Evolutionary conservation across 345 rosid genomes (phyloP).

Genomic region (Microthlaspi erraticum): DNA sequence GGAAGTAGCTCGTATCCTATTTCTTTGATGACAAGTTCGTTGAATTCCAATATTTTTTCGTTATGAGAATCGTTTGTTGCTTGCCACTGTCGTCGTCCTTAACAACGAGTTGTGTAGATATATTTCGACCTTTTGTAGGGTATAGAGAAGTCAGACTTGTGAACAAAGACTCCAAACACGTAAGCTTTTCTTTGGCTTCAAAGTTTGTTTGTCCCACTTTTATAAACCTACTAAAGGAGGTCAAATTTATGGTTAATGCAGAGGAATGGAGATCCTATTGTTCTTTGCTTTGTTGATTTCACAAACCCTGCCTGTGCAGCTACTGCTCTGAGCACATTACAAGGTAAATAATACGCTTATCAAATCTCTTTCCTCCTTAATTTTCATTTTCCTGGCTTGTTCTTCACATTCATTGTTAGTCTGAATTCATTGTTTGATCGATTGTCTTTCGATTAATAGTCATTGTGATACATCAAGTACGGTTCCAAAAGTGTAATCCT

Average conservation of each 20-base stretch:
- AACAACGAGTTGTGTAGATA: constrained; percentile 54
- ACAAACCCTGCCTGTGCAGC: constrained; percentile 86
- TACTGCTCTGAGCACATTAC: constrained; percentile 86
- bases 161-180: constrained; percentile 81
- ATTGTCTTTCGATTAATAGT: not conserved
- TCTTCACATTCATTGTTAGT: not conserved
- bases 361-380: not conserved
- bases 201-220: not conserved
- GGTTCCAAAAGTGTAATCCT: not conserved
- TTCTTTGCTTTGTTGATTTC: constrained; percentile 92
- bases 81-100: constrained; percentile 37
- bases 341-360: constrained; percentile 57
- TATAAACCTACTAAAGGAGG: not conserved
- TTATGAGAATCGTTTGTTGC: no score
- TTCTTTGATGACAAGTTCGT: not conserved
- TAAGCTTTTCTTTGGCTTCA: constrained; percentile 39
- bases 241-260: constrained; percentile 44
- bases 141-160: constrained; percentile 89
- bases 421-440: not conserved
- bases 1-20: constrained; percentile 92
- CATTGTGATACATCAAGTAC: constrained; percentile 3
- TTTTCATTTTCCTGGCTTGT: constrained; percentile 6
- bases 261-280: constrained; percentile 85
- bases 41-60: constrained; percentile 1
- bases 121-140: constrained; percentile 91